A percentile compares a stretch with the other conserved stretches of the same genome.
Evolutionary conservation across 1,284 basidiomycete genomes (phyloP).

Genomic region (Ganoderma sp.): DNA sequence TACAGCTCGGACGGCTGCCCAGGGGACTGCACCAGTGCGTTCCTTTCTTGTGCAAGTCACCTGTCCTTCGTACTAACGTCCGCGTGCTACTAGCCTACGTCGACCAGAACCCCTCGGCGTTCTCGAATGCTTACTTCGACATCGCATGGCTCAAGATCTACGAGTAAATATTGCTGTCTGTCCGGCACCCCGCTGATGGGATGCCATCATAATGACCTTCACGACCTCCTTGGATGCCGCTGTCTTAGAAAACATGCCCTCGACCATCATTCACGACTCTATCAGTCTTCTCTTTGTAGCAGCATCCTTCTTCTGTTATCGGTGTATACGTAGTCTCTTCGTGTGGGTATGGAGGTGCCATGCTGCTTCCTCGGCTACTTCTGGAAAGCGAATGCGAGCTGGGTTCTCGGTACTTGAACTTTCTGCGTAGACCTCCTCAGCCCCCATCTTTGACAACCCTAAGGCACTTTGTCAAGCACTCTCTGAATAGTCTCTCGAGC

Average conservation of each 20-base stretch:
- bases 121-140: conserved; percentile 71
- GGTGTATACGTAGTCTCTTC: background rate
- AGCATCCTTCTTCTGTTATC: background rate
- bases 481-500: too few species aligned
- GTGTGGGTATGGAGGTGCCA: background rate
- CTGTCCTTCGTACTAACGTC: background rate
- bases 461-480: too few species aligned
- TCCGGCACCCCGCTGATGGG: background rate
- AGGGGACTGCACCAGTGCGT: conserved; percentile 53
- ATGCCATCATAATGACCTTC: background rate
- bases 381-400: background rate
- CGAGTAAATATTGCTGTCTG: conserved; percentile 2
- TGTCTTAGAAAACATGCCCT: background rate
- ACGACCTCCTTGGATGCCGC: background rate
- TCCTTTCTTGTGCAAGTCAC: background rate
- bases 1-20: conserved; percentile 53
- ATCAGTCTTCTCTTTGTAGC: background rate
- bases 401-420: background rate
- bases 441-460: background rate
- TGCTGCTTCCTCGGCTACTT: background rate
- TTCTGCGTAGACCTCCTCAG: background rate
- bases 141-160: conserved; percentile 57
- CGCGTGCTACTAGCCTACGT: conserved; percentile 52
- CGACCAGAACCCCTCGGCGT: conserved; percentile 67
- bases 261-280: background rate